A percentile compares a stretch with the other conserved stretches of the same genome.
These are phyloP conservation scores for Aphanocladium album DNA, from an alignment of 2,329 filamentous ascomycete genomes.

Conservation along the genomic window DNA sequence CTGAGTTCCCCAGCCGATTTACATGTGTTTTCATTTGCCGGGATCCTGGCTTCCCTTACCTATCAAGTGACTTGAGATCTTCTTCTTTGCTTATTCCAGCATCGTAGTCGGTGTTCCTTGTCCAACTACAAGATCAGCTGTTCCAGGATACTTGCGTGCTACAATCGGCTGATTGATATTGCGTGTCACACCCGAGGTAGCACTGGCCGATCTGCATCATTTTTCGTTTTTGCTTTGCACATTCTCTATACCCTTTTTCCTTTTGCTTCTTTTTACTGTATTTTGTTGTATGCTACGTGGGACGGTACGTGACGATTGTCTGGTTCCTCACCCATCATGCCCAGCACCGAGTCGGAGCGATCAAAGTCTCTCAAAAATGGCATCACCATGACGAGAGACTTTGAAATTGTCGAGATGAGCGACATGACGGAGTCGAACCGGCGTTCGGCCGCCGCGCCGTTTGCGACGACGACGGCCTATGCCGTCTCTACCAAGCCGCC, in stretches of 20 bases:
- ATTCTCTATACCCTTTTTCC: neutral
- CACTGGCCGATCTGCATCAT: neutral
- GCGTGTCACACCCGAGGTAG: neutral
- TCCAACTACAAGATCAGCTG: neutral
- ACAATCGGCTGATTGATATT: neutral
- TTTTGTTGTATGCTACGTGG: neutral
- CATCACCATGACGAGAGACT: slow-evolving; percentile 17
- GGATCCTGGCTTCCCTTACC: neutral
- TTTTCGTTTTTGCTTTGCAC: neutral
- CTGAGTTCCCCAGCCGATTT: neutral
- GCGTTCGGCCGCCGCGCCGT: neutral
- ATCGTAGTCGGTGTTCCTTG: neutral
- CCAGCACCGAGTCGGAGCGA: slow-evolving; percentile 4
- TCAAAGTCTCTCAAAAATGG: slow-evolving; percentile 14
- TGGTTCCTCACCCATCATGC: slow-evolving; percentile 4
- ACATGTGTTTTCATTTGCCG: neutral
- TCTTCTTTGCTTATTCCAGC: neutral
- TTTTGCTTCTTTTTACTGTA: neutral
- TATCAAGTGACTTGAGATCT: neutral
- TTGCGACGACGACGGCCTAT: slow-evolving; percentile 13
- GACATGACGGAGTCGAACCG: neutral
- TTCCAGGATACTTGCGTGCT: neutral
- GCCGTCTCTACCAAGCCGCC: slow-evolving; percentile 12
- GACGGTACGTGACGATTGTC: too few relatives aligned
- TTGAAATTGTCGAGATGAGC: slow-evolving; percentile 18